These are phyloP conservation scores for Cornus suecica DNA, from an alignment of 148 eudicot genomes.

Conservation along the genomic window DNA sequence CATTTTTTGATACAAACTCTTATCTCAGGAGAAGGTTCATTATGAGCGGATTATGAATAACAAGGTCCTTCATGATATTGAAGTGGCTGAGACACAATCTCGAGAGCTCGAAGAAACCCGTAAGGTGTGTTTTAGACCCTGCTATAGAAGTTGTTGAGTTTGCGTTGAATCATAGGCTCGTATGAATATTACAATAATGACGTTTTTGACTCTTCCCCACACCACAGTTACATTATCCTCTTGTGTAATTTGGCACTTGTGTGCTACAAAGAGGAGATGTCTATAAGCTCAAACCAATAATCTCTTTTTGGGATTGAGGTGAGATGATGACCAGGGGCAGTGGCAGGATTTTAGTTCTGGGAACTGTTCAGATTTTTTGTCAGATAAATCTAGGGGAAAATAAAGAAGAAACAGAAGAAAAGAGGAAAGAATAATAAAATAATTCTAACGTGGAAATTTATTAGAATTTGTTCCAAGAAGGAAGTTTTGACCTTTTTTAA, in stretches of 20 bases:
- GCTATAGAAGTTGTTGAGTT: background rate
- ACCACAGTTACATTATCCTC: background rate
- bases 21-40: slow-evolving; percentile 52
- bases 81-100: slow-evolving; percentile 50
- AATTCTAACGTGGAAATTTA: too few species aligned
- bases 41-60: slow-evolving; percentile 48
- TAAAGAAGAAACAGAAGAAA: too few species aligned
- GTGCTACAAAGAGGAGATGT: too few species aligned
- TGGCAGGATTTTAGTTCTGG: too few species aligned
- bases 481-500: too few species aligned
- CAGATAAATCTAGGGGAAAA: too few species aligned
- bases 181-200: background rate
- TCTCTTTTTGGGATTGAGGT: too few species aligned
- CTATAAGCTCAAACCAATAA: too few species aligned
- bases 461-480: too few species aligned
- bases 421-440: too few species aligned
- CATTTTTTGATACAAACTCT: slow-evolving; percentile 11
- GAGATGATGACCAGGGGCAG: too few species aligned
- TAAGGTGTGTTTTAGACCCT: slow-evolving; percentile 37
- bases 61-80: slow-evolving; percentile 49
- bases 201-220: background rate
- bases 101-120: slow-evolving; percentile 55
- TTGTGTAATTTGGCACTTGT: background rate
- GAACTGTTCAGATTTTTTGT: too few species aligned
- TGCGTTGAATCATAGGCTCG: background rate